Conservation (phyloP, 2,329 filamentous ascomycete genomes). For the Talaromyces funiculosus region DNA sequence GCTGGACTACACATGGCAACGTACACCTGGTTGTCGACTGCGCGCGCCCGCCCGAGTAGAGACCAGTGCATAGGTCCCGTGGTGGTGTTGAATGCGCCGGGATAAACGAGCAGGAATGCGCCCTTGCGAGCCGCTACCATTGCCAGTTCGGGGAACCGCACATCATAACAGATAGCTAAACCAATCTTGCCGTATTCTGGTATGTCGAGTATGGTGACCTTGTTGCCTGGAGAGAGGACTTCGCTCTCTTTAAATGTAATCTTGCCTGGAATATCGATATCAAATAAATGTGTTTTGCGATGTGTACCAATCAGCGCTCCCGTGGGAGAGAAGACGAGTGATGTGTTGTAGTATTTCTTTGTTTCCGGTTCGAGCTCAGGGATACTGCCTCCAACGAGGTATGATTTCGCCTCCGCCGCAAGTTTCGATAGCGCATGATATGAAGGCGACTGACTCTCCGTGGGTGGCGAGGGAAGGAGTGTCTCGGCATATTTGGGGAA, state of each 20-base stretch:
- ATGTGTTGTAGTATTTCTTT: slow-evolving; percentile 85
- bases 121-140: slow-evolving; percentile 79
- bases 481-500: slow-evolving; percentile 91
- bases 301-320: slow-evolving; percentile 81
- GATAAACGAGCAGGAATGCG: slow-evolving; percentile 85
- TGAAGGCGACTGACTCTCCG: slow-evolving; percentile 65
- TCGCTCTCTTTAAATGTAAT: slow-evolving; percentile 89
- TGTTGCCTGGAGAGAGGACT: slow-evolving; percentile 77
- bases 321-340: slow-evolving; percentile 70
- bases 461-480: slow-evolving; percentile 71
- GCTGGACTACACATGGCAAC: slow-evolving; percentile 90
- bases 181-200: slow-evolving; percentile 84
- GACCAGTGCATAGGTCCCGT: slow-evolving; percentile 92
- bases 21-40: slow-evolving; percentile 91
- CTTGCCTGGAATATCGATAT: slow-evolving; percentile 94
- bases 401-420: slow-evolving; percentile 71
- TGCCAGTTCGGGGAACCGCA: slow-evolving; percentile 91
- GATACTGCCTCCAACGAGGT: slow-evolving; percentile 86
- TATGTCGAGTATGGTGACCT: slow-evolving; percentile 77
- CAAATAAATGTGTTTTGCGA: slow-evolving; percentile 92
- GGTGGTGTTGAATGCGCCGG: slow-evolving; percentile 93
- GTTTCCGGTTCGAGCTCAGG: slow-evolving; percentile 66
- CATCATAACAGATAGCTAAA: slow-evolving; percentile 94
- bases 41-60: slow-evolving; percentile 72
- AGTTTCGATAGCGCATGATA: slow-evolving; percentile 78